phyloP scores from a whole-genome alignment of 352 stramenopile genomes.

The Phytophthora pseudosyringae region DNA sequence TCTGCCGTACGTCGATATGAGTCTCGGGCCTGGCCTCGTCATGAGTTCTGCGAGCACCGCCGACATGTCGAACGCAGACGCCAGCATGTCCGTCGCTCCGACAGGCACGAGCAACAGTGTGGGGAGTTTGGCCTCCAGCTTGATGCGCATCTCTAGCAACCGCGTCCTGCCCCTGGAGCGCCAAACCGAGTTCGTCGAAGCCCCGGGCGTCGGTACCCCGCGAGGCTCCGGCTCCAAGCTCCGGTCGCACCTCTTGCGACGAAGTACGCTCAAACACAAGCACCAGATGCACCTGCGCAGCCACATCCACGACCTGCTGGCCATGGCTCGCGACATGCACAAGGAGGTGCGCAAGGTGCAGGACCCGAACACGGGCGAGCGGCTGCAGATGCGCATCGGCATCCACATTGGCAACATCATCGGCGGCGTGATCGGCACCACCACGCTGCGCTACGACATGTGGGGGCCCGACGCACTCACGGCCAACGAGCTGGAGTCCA shows the following conservation, averaged over 20 bases:
- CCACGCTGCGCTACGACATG: constrained; percentile 90
- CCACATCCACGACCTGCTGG: constrained; percentile 80
- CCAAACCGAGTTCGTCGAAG: constrained; percentile 19
- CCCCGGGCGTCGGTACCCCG: background rate
- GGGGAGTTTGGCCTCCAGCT: background rate
- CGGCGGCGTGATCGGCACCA: constrained; percentile 86
- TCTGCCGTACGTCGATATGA: constrained; percentile 89
- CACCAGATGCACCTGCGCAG: constrained; percentile 84
- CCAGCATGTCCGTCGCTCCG: constrained; percentile 19
- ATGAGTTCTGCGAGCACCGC: constrained; percentile 24
- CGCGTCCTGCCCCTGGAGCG: constrained; percentile 56
- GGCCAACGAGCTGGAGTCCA: constrained; percentile 89
- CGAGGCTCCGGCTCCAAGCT: constrained; percentile 21
- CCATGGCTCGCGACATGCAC: constrained; percentile 89
- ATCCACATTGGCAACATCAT: constrained; percentile 92
- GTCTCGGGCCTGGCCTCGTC: constrained; percentile 60
- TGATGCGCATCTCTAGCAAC: constrained; percentile 46
- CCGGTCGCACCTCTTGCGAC: constrained; percentile 36
- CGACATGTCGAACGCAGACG: constrained; percentile 32
- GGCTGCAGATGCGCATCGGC: constrained; percentile 87
- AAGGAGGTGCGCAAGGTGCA: constrained; percentile 85
- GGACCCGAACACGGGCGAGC: constrained; percentile 85
- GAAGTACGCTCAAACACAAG: constrained; percentile 82
- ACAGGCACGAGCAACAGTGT: background rate
- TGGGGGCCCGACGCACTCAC: constrained; percentile 86